Evolutionary conservation across 768 basidiomycete species (phyloP).

Genomic region (Termitomyces sp.): DNA sequence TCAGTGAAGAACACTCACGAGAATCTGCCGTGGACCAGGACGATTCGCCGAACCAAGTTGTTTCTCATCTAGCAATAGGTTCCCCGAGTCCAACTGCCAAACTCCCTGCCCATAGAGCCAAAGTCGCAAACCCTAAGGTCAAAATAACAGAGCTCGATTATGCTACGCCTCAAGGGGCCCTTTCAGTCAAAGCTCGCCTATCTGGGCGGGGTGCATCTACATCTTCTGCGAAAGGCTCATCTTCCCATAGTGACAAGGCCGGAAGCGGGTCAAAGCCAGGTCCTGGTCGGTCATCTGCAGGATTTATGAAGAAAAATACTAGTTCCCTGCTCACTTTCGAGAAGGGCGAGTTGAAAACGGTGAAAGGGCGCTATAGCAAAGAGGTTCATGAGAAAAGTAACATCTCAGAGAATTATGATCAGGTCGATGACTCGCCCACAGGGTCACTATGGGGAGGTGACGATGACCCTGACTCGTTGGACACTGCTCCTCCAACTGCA

Average conservation of each 20-base stretch:
- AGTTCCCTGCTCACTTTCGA: slow-evolving; percentile 51
- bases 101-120: slow-evolving; percentile 39
- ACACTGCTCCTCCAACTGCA: slow-evolving; percentile 26
- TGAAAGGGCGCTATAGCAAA: slow-evolving; percentile 38
- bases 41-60: not conserved
- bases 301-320: slow-evolving; percentile 31
- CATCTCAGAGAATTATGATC: not conserved
- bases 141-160: slow-evolving; percentile 41
- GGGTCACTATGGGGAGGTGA: slow-evolving; percentile 7
- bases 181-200: slow-evolving; percentile 46
- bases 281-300: slow-evolving; percentile 46
- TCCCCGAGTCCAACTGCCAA: not conserved
- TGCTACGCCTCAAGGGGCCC: slow-evolving; percentile 29
- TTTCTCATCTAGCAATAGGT: not conserved
- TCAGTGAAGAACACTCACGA: not conserved
- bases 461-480: slow-evolving; percentile 5
- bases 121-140: slow-evolving; percentile 48
- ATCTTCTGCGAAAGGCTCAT: slow-evolving; percentile 1
- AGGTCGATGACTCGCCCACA: slow-evolving; percentile 1
- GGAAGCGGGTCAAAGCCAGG: slow-evolving; percentile 31
- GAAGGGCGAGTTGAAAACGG: slow-evolving; percentile 46
- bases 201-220: slow-evolving; percentile 17
- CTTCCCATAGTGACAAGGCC: not conserved
- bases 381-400: not conserved
- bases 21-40: not conserved